These are phyloP conservation scores for Coix lacrymajobi DNA, from an alignment of 176 grass and related monocot genomes.

Conservation along the genomic window DNA sequence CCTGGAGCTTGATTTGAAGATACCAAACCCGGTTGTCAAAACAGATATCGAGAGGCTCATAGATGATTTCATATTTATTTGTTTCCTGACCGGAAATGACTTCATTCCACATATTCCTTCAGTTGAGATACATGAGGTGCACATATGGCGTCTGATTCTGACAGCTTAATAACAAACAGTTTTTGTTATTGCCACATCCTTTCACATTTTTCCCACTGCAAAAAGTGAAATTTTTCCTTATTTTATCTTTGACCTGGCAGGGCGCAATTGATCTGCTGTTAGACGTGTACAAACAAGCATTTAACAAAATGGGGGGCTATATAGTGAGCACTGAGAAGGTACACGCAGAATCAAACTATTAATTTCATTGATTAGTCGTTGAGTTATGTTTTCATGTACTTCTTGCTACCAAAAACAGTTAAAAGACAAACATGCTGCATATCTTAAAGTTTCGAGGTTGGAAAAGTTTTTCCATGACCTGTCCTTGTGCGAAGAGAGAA, in stretches of 20 bases:
- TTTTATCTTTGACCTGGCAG: slow-evolving; percentile 19
- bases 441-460: slow-evolving; percentile 35
- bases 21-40: slow-evolving; percentile 32
- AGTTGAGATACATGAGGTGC: slow-evolving; percentile 63
- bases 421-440: slow-evolving; percentile 31
- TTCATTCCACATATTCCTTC: slow-evolving; percentile 78
- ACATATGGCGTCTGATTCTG: neutral
- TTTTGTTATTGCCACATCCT: neutral
- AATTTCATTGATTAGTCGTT: neutral
- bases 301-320: slow-evolving; percentile 62
- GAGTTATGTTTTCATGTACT: neutral
- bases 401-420: slow-evolving; percentile 26
- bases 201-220: neutral
- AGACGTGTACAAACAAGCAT: slow-evolving; percentile 43
- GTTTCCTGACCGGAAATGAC: slow-evolving; percentile 83
- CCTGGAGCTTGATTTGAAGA: slow-evolving; percentile 66
- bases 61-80: slow-evolving; percentile 84
- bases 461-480: slow-evolving; percentile 44
- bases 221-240: neutral
- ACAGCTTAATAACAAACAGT: neutral
- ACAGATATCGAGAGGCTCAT: slow-evolving; percentile 58
- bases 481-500: slow-evolving; percentile 42
- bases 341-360: neutral
- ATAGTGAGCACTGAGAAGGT: neutral
- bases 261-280: slow-evolving; percentile 48